Percentiles rank a stretch among this genome's conserved stretches.
These are phyloP conservation scores for Golubevia sp. DNA, from an alignment of 1,284 basidiomycete genomes.

Conservation along the genomic window DNA sequence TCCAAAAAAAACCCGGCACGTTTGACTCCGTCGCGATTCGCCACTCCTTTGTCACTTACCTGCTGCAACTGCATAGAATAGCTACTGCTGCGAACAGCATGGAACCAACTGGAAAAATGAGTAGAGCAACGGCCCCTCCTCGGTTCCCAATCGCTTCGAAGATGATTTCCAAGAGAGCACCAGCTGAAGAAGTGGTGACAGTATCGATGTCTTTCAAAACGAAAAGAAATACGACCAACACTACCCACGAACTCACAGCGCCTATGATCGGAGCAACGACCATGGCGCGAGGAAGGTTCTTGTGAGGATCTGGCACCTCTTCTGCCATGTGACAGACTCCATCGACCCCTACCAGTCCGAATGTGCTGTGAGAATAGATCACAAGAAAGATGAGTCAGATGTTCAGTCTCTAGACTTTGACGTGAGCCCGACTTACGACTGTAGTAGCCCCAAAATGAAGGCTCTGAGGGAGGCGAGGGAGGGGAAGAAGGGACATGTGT, in stretches of 20 bases:
- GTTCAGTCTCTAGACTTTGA: too few relatives aligned
- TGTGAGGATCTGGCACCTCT: constrained; percentile 69
- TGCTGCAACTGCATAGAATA: constrained; percentile 19
- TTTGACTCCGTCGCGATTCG: too few relatives aligned
- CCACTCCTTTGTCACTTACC: too few relatives aligned
- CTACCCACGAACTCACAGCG: constrained; percentile 68
- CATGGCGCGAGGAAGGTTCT: constrained; percentile 70
- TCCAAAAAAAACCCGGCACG: too few relatives aligned
- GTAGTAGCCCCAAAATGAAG: constrained; percentile 64
- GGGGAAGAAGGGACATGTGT: too few relatives aligned
- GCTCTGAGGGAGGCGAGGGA: too few relatives aligned
- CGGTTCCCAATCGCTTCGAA: constrained; percentile 70
- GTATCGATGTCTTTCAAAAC: constrained; percentile 69
- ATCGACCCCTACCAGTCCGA: constrained; percentile 20
- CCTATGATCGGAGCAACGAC: constrained; percentile 72
- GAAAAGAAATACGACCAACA: constrained; percentile 73
- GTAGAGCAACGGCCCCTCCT: constrained; percentile 70
- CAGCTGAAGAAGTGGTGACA: constrained; percentile 68
- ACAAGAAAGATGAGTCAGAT: too few relatives aligned
- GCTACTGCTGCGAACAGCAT: constrained; percentile 60
- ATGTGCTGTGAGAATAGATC: not conserved
- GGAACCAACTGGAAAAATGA: constrained; percentile 62
- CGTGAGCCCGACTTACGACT: constrained; percentile 63
- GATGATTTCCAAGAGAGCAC: constrained; percentile 72
- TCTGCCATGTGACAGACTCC: constrained; percentile 66